Percentiles rank a stretch among this genome's conserved stretches.
Conservation (phyloP, 345 rosid species). For the Corchorus olitorius region DNA sequence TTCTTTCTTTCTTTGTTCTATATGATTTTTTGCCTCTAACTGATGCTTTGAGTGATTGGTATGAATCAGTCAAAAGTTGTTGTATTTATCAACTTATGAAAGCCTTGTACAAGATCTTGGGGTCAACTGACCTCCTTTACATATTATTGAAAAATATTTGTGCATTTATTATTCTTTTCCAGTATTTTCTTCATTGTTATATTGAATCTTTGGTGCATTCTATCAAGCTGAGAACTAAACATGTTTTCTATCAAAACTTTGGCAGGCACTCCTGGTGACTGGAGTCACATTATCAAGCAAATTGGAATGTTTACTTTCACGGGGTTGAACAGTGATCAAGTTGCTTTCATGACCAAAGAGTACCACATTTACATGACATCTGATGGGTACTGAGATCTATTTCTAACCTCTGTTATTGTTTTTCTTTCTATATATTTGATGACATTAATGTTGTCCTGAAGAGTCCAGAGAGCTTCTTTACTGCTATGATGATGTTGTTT, state of each 20-base stretch:
- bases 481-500: constrained; percentile 1
- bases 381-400: constrained; percentile 52
- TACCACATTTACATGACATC: constrained; percentile 74
- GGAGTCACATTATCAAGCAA: constrained; percentile 81
- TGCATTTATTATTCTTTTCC: not conserved
- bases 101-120: not conserved
- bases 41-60: not conserved
- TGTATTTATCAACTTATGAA: not conserved
- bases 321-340: constrained; percentile 71
- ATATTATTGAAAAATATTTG: not conserved
- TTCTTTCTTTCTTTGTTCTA: not conserved
- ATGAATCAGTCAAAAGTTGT: constrained; percentile 1
- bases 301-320: constrained; percentile 82
- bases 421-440: too few species aligned
- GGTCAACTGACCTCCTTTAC: not conserved
- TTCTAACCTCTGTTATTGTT: not conserved
- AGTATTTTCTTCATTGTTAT: not conserved
- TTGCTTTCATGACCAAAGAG: constrained; percentile 66
- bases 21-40: not conserved
- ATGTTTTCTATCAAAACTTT: constrained; percentile 9
- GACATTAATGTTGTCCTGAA: not conserved
- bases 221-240: not conserved
- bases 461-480: not conserved
- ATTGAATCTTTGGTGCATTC: constrained; percentile 6
- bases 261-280: constrained; percentile 81